Percentiles rank a stretch among this genome's conserved stretches.
phyloP scores from a whole-genome alignment of 768 basidiomycete genomes.

The Kwoniella sp. region DNA sequence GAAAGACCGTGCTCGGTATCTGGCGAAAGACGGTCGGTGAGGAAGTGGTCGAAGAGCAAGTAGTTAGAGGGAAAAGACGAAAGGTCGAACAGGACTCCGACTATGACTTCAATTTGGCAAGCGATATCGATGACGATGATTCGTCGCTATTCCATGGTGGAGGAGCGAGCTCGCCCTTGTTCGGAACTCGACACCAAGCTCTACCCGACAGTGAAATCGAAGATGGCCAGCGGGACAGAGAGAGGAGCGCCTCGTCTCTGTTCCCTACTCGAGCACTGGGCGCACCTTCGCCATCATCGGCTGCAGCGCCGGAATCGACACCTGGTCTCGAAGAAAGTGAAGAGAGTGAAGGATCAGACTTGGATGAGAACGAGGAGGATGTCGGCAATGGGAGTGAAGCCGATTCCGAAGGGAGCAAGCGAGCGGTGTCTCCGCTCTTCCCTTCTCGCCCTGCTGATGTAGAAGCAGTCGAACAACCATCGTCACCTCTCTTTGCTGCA shows the following conservation, averaged over 20 bases:
- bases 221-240: background rate
- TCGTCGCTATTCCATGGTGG: background rate
- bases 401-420: background rate
- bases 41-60: slow-evolving; percentile 12
- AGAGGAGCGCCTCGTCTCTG: slow-evolving; percentile 12
- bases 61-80: slow-evolving; percentile 14
- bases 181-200: slow-evolving; percentile 8
- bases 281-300: background rate
- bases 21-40: slow-evolving; percentile 24
- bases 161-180: slow-evolving; percentile 18
- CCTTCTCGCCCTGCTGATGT: slow-evolving; percentile 1
- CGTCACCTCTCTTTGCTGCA: slow-evolving; percentile 19
- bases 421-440: slow-evolving; percentile 21
- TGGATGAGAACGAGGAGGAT: background rate
- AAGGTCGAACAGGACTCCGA: slow-evolving; percentile 11
- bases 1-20: slow-evolving; percentile 3
- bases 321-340: background rate
- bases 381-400: background rate
- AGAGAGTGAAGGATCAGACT: background rate
- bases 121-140: background rate
- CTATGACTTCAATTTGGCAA: background rate
- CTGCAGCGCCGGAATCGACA: background rate
- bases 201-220: background rate
- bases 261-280: slow-evolving; percentile 16
- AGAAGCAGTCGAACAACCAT: background rate